phyloP scores from a whole-genome alignment of 768 basidiomycete genomes.

The Paxillus rubicundulus region DNA sequence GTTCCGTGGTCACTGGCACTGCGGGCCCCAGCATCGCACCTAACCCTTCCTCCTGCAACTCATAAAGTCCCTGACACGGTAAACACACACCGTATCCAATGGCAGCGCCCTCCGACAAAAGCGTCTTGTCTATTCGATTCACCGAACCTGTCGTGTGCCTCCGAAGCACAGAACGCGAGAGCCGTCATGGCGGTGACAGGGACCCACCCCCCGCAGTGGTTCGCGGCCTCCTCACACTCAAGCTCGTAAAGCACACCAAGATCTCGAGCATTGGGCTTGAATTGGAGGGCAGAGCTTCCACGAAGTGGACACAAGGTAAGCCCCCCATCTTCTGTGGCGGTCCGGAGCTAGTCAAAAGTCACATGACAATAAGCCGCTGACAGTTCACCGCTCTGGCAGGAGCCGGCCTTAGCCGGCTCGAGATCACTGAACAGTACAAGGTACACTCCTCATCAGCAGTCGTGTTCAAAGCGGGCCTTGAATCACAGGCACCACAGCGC shows the following conservation, averaged over 20 bases:
- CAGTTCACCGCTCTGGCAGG: slow-evolving; percentile 28
- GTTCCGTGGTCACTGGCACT: not conserved
- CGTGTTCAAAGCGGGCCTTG: slow-evolving; percentile 65
- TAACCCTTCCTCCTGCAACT: not conserved
- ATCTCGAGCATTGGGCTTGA: slow-evolving; percentile 84
- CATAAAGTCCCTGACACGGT: not conserved
- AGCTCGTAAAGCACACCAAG: slow-evolving; percentile 72
- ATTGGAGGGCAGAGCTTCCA: slow-evolving; percentile 66
- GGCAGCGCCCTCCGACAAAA: slow-evolving; percentile 29
- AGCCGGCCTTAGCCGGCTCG: slow-evolving; percentile 69
- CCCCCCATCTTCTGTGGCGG: slow-evolving; percentile 17
- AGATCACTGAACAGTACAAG: slow-evolving; percentile 74
- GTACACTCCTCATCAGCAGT: slow-evolving; percentile 69
- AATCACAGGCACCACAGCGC: slow-evolving; percentile 24
- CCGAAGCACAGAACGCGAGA: slow-evolving; percentile 40
- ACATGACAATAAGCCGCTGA: not conserved
- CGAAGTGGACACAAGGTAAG: slow-evolving; percentile 86
- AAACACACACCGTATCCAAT: not conserved
- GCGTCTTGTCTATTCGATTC: slow-evolving; percentile 54
- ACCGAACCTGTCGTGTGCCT: slow-evolving; percentile 77
- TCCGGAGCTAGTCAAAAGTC: slow-evolving; percentile 15
- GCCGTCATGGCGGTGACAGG: slow-evolving; percentile 26
- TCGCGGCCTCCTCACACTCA: slow-evolving; percentile 62
- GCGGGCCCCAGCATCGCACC: not conserved
- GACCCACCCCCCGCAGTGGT: slow-evolving; percentile 58